Percentiles rank a stretch among this genome's conserved stretches.
These are phyloP conservation scores for Rubia peregrina DNA, from an alignment of 305 asterid species.

Conservation along the genomic window DNA sequence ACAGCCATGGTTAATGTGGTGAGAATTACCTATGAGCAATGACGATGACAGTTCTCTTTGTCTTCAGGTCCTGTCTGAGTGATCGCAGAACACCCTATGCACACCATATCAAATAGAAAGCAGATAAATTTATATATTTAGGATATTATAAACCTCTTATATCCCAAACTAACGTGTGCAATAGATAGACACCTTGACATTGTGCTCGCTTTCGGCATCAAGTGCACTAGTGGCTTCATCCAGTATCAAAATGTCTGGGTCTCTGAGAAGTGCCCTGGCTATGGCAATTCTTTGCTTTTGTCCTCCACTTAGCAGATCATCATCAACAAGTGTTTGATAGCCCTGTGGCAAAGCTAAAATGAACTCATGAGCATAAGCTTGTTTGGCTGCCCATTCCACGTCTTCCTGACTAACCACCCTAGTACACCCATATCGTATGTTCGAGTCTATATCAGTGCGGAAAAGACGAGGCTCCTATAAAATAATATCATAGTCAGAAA, in stretches of 20 bases:
- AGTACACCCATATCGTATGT: slow-evolving; percentile 82
- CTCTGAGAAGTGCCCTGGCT: slow-evolving; percentile 85
- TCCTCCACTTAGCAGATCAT: slow-evolving; percentile 98
- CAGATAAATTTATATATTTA: neutral
- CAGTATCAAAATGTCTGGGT: slow-evolving; percentile 77
- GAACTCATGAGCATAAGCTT: slow-evolving; percentile 87
- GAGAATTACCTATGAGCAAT: slow-evolving; percentile 69
- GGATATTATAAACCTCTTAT: neutral
- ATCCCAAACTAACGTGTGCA: neutral
- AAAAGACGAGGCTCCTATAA: slow-evolving; percentile 86
- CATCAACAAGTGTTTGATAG: slow-evolving; percentile 83
- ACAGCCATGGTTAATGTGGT: neutral
- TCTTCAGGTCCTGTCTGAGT: slow-evolving; percentile 41
- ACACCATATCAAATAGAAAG: slow-evolving; percentile 14
- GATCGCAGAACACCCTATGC: slow-evolving; percentile 67
- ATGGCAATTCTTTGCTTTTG: slow-evolving; percentile 97
- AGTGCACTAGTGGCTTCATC: slow-evolving; percentile 99
- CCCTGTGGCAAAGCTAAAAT: slow-evolving; percentile 71
- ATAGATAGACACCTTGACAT: slow-evolving; percentile 56
- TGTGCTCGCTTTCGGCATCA: slow-evolving; percentile 95
- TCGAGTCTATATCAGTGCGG: slow-evolving; percentile 74
- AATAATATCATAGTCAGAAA: slow-evolving; percentile 16
- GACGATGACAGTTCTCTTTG: slow-evolving; percentile 65
- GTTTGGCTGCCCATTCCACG: slow-evolving; percentile 85
- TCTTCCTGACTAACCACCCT: slow-evolving; percentile 57